Evolutionary conservation across 2,329 filamentous ascomycete genomes (phyloP).

Genomic region (Ophiostoma pallidulum): DNA sequence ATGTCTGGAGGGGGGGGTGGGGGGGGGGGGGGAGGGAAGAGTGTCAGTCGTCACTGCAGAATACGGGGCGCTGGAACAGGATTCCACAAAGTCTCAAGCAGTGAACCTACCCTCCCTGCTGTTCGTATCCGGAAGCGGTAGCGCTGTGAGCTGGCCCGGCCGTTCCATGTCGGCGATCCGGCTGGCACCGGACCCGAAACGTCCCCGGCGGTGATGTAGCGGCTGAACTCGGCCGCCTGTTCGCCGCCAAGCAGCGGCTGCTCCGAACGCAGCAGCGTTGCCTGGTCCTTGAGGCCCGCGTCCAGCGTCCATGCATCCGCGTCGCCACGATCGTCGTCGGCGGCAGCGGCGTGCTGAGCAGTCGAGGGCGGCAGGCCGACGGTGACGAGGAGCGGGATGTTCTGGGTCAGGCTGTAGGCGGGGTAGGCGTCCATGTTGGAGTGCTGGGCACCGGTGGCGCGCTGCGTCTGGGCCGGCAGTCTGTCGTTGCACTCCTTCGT

Average conservation of each 20-base stretch:
- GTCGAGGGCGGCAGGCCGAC: conserved; percentile 59
- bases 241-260: conserved; percentile 56
- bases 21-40: no score
- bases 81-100: no score
- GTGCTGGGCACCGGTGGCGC: no score
- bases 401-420: conserved; percentile 71
- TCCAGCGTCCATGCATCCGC: conserved; percentile 32
- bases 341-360: conserved; percentile 23
- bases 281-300: conserved; percentile 46
- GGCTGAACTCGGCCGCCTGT: conserved; percentile 55
- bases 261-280: conserved; percentile 59
- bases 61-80: no score
- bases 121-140: conserved; percentile 60
- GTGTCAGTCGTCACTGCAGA: not conserved
- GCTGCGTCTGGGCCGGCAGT: no score
- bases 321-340: not conserved
- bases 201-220: conserved; percentile 58
- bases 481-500: no score
- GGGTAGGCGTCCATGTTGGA: conserved; percentile 68
- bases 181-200: conserved; percentile 37
- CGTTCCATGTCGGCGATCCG: conserved; percentile 49
- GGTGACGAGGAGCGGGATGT: conserved; percentile 73
- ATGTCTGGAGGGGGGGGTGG: conserved; percentile 31
- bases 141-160: conserved; percentile 40
- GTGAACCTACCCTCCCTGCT: conserved; percentile 66